Conservation (phyloP, 1,284 basidiomycete genomes). For the Takashimella koratensis region DNA sequence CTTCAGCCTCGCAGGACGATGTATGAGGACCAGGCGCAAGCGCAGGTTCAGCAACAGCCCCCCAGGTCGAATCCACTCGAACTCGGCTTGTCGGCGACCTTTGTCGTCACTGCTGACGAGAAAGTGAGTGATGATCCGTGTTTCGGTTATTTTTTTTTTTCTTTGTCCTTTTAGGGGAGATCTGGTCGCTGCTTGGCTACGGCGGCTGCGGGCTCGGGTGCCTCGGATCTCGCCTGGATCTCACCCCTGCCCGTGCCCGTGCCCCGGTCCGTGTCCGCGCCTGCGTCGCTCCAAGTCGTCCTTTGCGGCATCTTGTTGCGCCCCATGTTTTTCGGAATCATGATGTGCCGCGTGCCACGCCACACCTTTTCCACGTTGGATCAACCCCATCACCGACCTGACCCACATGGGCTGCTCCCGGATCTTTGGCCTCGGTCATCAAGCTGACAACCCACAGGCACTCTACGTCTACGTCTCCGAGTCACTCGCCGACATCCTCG, state of each 20-base stretch:
- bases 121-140: conserved; percentile 13
- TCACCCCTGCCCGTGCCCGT: too few relatives aligned
- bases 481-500: conserved; percentile 37
- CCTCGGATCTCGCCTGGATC: too few relatives aligned
- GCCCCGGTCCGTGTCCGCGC: too few relatives aligned
- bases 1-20: not conserved
- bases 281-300: too few relatives aligned
- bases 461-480: conserved; percentile 31
- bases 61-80: conserved; percentile 3
- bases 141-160: conserved; percentile 4
- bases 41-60: not conserved
- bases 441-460: conserved; percentile 18
- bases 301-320: too few relatives aligned
- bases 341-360: too few relatives aligned
- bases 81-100: conserved; percentile 17
- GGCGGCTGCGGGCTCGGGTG: too few relatives aligned
- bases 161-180: too few relatives aligned
- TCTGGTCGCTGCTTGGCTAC: too few relatives aligned
- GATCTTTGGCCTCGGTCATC: not conserved
- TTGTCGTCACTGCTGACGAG: conserved; percentile 14
- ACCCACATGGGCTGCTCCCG: conserved; percentile 3
- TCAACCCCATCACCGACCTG: conserved; percentile 2
- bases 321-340: too few relatives aligned
- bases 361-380: too few relatives aligned
- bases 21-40: not conserved